These are phyloP conservation scores for Penicillium brevicompactum DNA, from an alignment of 2,329 filamentous ascomycete species.

Conservation along the genomic window DNA sequence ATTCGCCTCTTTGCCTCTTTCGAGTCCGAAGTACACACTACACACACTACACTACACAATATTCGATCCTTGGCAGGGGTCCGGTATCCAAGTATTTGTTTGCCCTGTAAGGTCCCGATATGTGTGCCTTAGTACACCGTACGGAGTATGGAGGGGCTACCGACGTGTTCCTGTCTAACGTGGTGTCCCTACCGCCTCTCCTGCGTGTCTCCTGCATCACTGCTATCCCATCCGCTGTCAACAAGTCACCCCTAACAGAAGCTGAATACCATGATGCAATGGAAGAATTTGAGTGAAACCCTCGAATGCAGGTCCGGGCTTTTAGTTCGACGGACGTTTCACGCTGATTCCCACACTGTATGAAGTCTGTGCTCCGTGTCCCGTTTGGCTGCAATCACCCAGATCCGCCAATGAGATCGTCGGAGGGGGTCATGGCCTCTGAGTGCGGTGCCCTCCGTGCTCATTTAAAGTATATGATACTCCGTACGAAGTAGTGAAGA, in stretches of 20 bases:
- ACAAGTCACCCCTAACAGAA: background rate
- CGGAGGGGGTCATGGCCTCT: background rate
- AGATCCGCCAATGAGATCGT: slow-evolving; percentile 22
- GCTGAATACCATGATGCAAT: slow-evolving; percentile 4
- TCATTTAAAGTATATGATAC: background rate
- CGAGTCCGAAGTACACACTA: background rate
- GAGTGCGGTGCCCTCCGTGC: background rate
- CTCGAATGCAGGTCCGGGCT: slow-evolving; percentile 3
- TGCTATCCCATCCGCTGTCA: background rate
- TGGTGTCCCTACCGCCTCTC: background rate
- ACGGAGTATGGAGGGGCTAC: slow-evolving; percentile 7
- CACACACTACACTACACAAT: background rate
- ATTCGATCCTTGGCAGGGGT: background rate
- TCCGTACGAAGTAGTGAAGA: background rate
- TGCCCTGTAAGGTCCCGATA: background rate
- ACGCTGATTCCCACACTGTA: slow-evolving; percentile 8
- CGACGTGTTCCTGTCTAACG: background rate
- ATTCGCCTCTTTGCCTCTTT: background rate
- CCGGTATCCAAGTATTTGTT: background rate
- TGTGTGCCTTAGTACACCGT: slow-evolving; percentile 2
- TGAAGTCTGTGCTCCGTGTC: slow-evolving; percentile 18
- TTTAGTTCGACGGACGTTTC: slow-evolving; percentile 16
- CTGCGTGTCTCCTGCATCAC: background rate
- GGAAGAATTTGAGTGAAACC: slow-evolving; percentile 19
- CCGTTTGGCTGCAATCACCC: background rate